Conservation (phyloP, 768 basidiomycete genomes). For the Boletus rufocinnamomeus region DNA sequence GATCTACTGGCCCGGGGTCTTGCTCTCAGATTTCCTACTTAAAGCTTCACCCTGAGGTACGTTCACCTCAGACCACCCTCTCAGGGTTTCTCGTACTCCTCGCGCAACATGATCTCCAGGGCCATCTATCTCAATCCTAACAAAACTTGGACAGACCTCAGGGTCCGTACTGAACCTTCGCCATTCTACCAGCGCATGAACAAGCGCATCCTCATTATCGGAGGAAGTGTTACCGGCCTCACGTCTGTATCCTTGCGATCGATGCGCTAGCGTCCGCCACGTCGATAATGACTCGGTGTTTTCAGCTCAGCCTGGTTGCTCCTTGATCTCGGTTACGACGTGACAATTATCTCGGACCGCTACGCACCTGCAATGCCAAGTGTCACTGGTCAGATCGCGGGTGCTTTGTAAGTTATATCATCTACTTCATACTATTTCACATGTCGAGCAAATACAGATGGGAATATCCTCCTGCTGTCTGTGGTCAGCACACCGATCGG, state of each 20-base stretch:
- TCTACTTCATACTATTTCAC: neutral
- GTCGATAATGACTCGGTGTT: neutral
- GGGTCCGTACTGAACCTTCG: neutral
- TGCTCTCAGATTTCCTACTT: neutral
- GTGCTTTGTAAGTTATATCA: neutral
- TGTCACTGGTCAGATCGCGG: neutral
- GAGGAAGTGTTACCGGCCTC: neutral
- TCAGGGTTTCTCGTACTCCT: neutral
- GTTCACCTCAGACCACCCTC: neutral
- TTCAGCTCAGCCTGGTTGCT: neutral
- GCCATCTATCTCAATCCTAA: neutral
- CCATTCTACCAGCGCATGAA: neutral
- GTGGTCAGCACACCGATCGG: neutral
- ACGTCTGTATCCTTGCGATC: neutral
- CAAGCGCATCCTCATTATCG: neutral
- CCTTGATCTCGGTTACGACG: neutral
- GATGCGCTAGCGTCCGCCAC: neutral
- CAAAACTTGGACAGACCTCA: neutral
- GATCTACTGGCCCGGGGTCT: neutral
- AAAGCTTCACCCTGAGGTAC: neutral
- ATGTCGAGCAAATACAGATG: neutral
- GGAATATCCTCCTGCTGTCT: neutral
- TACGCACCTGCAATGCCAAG: neutral
- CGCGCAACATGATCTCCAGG: neutral
- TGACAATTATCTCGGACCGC: neutral